These are phyloP conservation scores for Sugiyamaella japonica DNA, from an alignment of 1,139 yeast species.

Conservation along the genomic window DNA sequence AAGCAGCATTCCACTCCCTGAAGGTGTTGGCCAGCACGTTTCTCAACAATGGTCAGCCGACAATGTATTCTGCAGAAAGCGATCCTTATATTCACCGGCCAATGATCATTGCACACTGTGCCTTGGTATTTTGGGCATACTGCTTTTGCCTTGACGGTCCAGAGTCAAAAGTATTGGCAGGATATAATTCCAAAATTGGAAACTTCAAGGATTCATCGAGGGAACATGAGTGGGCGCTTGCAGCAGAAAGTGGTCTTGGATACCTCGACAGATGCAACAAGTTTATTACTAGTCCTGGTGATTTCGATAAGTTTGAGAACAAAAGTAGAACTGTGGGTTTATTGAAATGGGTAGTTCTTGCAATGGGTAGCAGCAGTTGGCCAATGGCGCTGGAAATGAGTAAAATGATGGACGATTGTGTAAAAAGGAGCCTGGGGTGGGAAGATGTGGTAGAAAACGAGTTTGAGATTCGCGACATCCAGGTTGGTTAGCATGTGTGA, in stretches of 20 bases:
- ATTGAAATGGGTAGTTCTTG: constrained; percentile 28
- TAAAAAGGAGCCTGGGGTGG: constrained; percentile 31
- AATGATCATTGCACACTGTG: constrained; percentile 52
- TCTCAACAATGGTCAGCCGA: constrained; percentile 7
- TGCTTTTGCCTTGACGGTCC: constrained; percentile 55
- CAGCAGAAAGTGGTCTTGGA: constrained; percentile 24
- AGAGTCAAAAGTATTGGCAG: constrained; percentile 42
- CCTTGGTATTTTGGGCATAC: constrained; percentile 57
- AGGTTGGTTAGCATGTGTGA: constrained; percentile 20
- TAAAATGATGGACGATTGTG: constrained; percentile 29
- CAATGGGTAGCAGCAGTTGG: constrained; percentile 27
- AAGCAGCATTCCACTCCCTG: constrained; percentile 31
- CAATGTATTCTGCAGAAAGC: constrained; percentile 47
- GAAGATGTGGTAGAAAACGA: constrained; percentile 24
- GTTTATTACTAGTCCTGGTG: constrained; percentile 13
- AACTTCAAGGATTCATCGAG: constrained; percentile 10
- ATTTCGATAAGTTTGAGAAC: constrained; percentile 21
- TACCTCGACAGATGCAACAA: constrained; percentile 19
- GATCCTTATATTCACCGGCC: constrained; percentile 57
- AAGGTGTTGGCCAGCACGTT: constrained; percentile 18
- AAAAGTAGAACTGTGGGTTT: constrained; percentile 25
- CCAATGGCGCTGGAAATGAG: constrained; percentile 26
- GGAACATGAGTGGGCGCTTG: constrained; percentile 26
- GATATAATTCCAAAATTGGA: constrained; percentile 5
- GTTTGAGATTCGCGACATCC: constrained; percentile 19